Evolutionary conservation across 495 filamentous ascomycete species (phyloP), one percentile per base, ranked within the genome.

Genomic region (Talaromyces thailandensis): DNA sequence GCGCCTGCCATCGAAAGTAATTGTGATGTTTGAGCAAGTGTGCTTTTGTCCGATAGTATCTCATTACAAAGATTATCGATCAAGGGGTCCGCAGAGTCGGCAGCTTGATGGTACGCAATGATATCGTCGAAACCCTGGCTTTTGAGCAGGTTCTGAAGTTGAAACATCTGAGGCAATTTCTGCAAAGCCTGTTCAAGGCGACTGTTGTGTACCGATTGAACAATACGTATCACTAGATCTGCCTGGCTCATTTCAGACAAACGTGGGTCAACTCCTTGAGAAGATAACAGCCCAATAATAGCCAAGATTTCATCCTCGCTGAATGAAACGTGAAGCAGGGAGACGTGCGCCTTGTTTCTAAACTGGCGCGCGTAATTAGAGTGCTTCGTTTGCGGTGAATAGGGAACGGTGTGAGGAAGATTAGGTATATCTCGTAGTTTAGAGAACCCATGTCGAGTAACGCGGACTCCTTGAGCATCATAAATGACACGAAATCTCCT

Each of bases 271-370:
- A 40, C 26, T 8, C 63, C 61, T 52, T 52, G 56, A 63, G 51
- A 55, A 21, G 59, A 29, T 5, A 69, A 23, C 3, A 69, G 51
- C 1, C 58, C 23, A 24, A 69, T 62, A 21, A 69, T 50, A 14
- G 65, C 65, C 12, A 12, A 48, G 29, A 67, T 48, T 59, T 69
- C 67, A 14, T 62, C 29, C 24, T 63, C 40, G 24, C 59, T 60
- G 56, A 69, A 67, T 28, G 66, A 62, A 32, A 67, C 53, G 58
- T 69, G 67, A 6, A 67, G 63, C 2, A 64, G 58, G 9, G 29
- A 35, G 29, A 45, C 28, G 6, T 37, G 21, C 18, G n/a, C 23
- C 5, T 45, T 16, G 4, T 45, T 45, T 31, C 56, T 58, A 28
- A 61, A 63, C 24, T 40, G 56, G 18, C 23, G 56, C 9, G 60